Evolutionary conservation across 495 filamentous ascomycete species (phyloP), one percentile per base, ranked within the genome.

Genomic region (Xylona heveae): DNA sequence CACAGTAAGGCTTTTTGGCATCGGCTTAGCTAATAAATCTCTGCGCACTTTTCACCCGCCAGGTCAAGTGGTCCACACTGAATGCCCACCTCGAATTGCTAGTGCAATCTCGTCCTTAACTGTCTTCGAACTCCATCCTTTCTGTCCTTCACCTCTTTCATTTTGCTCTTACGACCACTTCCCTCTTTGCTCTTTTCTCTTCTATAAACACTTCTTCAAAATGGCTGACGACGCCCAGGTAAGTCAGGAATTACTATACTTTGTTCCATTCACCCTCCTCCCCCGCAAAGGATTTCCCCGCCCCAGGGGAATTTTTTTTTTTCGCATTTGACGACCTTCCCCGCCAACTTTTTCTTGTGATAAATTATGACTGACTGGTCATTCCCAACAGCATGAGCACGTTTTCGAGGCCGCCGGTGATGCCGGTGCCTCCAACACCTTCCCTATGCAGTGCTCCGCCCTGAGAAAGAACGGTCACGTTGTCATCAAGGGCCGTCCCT

Each of bases 401-500:
- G 78, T 71, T 53, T 94, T 95, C 64, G 80, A 90, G 44, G 67
- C 67, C 57, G 78, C 73, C 62, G n/a, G n/a, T n/a, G 80, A 90
- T 62, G 79, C 90, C 48, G 88, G 85, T 58, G 84, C 85, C 41
- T 95, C 90, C 36, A 50, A 62, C 53, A 97, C 88, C 51, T 93
- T 53, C 65, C 88, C 88, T 44, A 85, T 90, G 79, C 88, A 99
- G 66, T 99, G 88, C 61, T 99, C 88, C 59, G 85, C 88, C 44
- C 71, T 99, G 64, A 73, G 88, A 49, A 95, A 99, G 83, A 88
- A 85, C 73, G 88, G 88, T 45, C 71, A 73, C 60, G 88, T 99
- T 61, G 77, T 85, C 49, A 95, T 99, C 62, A 95, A 99, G 71
- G 59, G 64, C 53, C 85, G 88, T 47, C 88, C 88, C 40, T 99